Evolutionary conservation across 2,329 filamentous ascomycete genomes (phyloP).

Genomic region (Alternaria ventricosa): DNA sequence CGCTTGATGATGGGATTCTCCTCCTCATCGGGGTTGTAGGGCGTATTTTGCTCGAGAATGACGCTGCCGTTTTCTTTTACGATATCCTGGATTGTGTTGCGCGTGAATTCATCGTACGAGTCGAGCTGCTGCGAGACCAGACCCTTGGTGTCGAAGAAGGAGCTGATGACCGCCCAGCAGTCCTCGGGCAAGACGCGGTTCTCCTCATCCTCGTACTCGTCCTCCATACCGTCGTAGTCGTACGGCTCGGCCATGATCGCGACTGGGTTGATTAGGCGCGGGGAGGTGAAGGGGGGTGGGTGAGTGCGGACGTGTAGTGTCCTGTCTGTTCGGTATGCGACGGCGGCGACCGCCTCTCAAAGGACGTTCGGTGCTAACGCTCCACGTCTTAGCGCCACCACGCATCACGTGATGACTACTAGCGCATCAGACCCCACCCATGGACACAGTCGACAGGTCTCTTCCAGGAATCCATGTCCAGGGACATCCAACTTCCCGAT

Average conservation of each 20-base stretch:
- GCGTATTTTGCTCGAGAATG: slow-evolving; percentile 91
- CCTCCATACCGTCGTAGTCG: slow-evolving; percentile 45
- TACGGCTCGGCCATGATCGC: slow-evolving; percentile 56
- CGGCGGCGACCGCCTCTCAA: slow-evolving; percentile 33
- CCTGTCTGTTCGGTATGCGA: slow-evolving; percentile 28
- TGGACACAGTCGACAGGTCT: background rate
- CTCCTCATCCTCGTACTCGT: slow-evolving; percentile 66
- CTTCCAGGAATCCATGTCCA: background rate
- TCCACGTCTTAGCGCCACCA: background rate
- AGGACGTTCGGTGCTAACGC: slow-evolving; percentile 15
- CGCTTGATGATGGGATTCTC: slow-evolving; percentile 79
- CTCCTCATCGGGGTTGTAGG: slow-evolving; percentile 72
- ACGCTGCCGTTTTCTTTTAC: slow-evolving; percentile 91
- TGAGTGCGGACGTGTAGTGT: slow-evolving; percentile 21
- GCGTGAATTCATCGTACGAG: slow-evolving; percentile 97
- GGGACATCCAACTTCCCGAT: too few species aligned
- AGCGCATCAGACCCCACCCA: background rate
- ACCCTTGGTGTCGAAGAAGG: slow-evolving; percentile 96
- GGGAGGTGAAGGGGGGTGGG: slow-evolving; percentile 4
- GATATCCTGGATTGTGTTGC: slow-evolving; percentile 91
- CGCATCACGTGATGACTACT: background rate
- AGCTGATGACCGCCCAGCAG: slow-evolving; percentile 96
- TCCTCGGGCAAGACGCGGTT: slow-evolving; percentile 88
- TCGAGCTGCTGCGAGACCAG: slow-evolving; percentile 97
- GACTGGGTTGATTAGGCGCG: slow-evolving; percentile 9